These are phyloP conservation scores for Lentithecium fluviatile DNA, from an alignment of 495 filamentous ascomycete genomes.

Conservation along the genomic window DNA sequence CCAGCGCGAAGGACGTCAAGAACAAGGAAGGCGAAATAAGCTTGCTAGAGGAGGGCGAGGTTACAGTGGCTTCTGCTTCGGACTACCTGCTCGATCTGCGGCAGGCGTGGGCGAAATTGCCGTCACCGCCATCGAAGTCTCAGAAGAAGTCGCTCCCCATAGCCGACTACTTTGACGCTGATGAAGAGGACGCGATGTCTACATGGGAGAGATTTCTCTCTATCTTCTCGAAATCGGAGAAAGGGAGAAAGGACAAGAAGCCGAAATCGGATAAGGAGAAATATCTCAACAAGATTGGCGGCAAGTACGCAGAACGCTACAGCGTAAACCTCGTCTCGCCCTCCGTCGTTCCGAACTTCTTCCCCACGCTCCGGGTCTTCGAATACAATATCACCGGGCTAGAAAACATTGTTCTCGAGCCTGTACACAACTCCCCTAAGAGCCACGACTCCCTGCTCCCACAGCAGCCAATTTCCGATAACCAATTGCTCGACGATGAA, in stretches of 20 bases:
- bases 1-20: conserved; percentile 18
- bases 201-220: conserved; percentile 20
- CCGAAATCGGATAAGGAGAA: conserved; percentile 33
- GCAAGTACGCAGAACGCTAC: conserved; percentile 80
- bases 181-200: conserved; percentile 32
- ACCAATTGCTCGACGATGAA: conserved; percentile 16
- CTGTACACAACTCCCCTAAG: not conserved
- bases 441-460: not conserved
- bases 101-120: conserved; percentile 71
- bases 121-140: conserved; percentile 53
- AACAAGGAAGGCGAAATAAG: conserved; percentile 25
- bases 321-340: conserved; percentile 74
- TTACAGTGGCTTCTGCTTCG: conserved; percentile 63
- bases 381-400: conserved; percentile 93
- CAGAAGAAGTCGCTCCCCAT: conserved; percentile 17
- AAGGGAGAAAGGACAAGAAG: conserved; percentile 48
- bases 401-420: conserved; percentile 44
- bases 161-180: conserved; percentile 42
- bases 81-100: conserved; percentile 81
- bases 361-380: conserved; percentile 78
- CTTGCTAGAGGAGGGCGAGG: conserved; percentile 34
- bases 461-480: not conserved
- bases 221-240: conserved; percentile 33
- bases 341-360: conserved; percentile 90
- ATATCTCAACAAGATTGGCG: conserved; percentile 68